Evolutionary conservation across 345 rosid species (phyloP).

Genomic region (Erucastrum elatum): DNA sequence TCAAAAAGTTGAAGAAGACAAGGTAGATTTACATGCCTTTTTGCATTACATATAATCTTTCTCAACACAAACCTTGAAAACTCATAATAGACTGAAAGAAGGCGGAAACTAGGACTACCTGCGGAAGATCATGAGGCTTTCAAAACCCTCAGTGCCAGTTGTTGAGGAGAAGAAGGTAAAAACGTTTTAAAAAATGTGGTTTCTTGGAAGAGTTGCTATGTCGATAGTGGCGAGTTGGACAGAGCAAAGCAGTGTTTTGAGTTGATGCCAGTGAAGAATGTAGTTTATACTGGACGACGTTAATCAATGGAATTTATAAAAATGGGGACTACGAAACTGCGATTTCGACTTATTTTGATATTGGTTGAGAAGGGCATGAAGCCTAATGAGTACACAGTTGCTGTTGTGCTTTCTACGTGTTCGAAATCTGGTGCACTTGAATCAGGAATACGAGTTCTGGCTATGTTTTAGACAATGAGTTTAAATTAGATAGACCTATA

Average conservation of each 20-base stretch:
- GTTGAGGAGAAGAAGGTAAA: conserved; percentile 86
- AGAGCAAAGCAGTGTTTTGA: conserved; percentile 49
- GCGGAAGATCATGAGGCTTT: conserved; percentile 78
- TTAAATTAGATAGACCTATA: conserved; percentile 44
- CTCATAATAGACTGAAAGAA: conserved; percentile 79
- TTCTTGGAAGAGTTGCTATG: no score
- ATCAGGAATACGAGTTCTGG: conserved; percentile 48
- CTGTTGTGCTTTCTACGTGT: conserved; percentile 61
- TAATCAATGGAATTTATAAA: conserved; percentile 51
- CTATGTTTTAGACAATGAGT: conserved; percentile 44
- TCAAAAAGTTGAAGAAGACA: conserved; percentile 97
- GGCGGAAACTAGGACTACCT: conserved; percentile 90
- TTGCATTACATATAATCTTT: neutral
- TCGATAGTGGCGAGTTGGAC: conserved; percentile 40
- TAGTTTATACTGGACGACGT: conserved; percentile 60
- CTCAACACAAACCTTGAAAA: neutral
- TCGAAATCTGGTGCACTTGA: conserved; percentile 66
- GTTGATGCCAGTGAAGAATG: conserved; percentile 50
- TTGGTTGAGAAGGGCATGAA: conserved; percentile 54
- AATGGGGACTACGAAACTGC: conserved; percentile 50
- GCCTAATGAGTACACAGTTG: conserved; percentile 51
- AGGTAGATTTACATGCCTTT: conserved; percentile 47
- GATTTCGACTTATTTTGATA: conserved; percentile 46
- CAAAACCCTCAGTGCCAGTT: conserved; percentile 62
- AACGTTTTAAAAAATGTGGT: no score